These are phyloP conservation scores for Rhizophora apiculata DNA, from an alignment of 345 rosid species.

Conservation along the genomic window DNA sequence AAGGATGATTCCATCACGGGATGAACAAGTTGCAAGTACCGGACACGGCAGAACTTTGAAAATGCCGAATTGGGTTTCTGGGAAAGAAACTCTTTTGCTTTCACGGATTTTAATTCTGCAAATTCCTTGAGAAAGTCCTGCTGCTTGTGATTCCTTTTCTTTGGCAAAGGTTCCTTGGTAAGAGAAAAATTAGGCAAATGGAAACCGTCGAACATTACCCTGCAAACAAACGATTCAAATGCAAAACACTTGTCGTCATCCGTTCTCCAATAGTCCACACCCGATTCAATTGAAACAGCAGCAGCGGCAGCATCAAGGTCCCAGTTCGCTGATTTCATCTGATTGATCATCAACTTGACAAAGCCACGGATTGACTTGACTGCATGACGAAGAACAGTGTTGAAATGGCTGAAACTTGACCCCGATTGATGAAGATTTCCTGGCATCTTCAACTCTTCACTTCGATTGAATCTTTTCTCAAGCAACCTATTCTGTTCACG, in stretches of 20 bases:
- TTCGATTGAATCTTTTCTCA: constrained; percentile 65
- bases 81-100: constrained; percentile 45
- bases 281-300: constrained; percentile 44
- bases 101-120: constrained; percentile 52
- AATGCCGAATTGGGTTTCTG: constrained; percentile 62
- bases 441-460: constrained; percentile 50
- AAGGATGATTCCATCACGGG: constrained; percentile 75
- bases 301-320: constrained; percentile 63
- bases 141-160: constrained; percentile 26
- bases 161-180: constrained; percentile 27
- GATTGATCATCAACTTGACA: constrained; percentile 51
- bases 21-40: constrained; percentile 70
- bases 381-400: constrained; percentile 47
- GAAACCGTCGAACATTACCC: constrained; percentile 70
- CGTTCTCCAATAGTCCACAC: constrained; percentile 46
- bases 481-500: constrained; percentile 41
- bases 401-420: constrained; percentile 51
- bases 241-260: constrained; percentile 77
- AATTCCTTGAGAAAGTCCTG: constrained; percentile 57
- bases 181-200: constrained; percentile 51
- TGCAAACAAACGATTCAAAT: constrained; percentile 71
- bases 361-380: constrained; percentile 69
- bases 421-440: constrained; percentile 52
- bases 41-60: constrained; percentile 50
- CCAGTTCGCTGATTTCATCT: constrained; percentile 71